A percentile compares a stretch with the other conserved stretches of the same genome.
These are phyloP conservation scores for Cladosporium velox DNA, from an alignment of 2,329 filamentous ascomycete species.

Conservation along the genomic window DNA sequence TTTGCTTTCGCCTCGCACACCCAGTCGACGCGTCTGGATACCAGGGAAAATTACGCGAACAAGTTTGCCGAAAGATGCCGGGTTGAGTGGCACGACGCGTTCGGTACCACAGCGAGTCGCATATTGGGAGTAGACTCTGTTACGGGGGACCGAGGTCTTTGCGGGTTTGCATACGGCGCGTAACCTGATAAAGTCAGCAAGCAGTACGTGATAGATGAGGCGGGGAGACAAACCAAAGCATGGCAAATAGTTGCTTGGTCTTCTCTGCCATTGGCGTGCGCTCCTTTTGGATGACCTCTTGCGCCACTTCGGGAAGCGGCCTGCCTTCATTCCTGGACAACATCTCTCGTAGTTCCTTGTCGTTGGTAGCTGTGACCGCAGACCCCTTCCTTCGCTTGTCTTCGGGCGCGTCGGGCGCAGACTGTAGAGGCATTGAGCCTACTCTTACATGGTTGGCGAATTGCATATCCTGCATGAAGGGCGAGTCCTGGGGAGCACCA, in stretches of 20 bases:
- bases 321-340: slow-evolving; percentile 70
- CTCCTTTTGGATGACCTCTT: slow-evolving; percentile 76
- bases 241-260: slow-evolving; percentile 82
- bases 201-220: slow-evolving; percentile 24
- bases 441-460: slow-evolving; percentile 32
- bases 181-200: slow-evolving; percentile 58
- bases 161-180: slow-evolving; percentile 71
- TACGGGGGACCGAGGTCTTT: slow-evolving; percentile 84
- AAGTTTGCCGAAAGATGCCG: slow-evolving; percentile 95
- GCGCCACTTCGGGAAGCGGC: slow-evolving; percentile 69
- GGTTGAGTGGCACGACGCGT: slow-evolving; percentile 91
- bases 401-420: slow-evolving; percentile 38
- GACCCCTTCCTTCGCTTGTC: slow-evolving; percentile 56
- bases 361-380: slow-evolving; percentile 74
- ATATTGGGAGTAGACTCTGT: slow-evolving; percentile 93
- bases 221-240: slow-evolving; percentile 71
- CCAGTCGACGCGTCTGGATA: slow-evolving; percentile 86
- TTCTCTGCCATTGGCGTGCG: slow-evolving; percentile 79
- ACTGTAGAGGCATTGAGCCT: slow-evolving; percentile 32
- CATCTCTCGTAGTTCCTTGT: slow-evolving; percentile 76
- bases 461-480: slow-evolving; percentile 31
- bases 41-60: slow-evolving; percentile 95
- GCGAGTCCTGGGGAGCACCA: slow-evolving; percentile 28
- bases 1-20: slow-evolving; percentile 94
- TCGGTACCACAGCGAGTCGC: slow-evolving; percentile 90